Conservation (phyloP, 1,284 basidiomycete species). For the Trichosporon inkin region DNA sequence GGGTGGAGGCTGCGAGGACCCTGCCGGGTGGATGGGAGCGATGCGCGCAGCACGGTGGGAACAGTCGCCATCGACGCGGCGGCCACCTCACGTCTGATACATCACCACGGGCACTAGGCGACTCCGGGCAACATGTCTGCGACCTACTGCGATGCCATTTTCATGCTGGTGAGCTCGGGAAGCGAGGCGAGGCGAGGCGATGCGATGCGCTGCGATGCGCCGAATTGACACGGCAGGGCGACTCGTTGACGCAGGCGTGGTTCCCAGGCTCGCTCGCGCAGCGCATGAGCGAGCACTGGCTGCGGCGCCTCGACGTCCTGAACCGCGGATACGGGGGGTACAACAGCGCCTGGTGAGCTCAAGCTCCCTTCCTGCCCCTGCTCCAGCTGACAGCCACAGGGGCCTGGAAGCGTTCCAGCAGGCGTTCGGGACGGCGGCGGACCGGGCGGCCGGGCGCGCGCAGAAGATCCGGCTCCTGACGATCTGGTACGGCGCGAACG, state of each 20-base stretch:
- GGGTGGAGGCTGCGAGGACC: conserved; percentile 1
- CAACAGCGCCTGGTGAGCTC: conserved; percentile 64
- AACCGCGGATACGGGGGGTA: conserved; percentile 71
- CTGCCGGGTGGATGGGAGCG: not conserved
- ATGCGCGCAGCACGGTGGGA: not conserved
- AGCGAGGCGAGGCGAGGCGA: no score
- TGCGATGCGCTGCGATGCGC: no score
- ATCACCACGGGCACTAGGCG: not conserved
- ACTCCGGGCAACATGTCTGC: conserved; percentile 30
- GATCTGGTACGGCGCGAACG: conserved; percentile 86
- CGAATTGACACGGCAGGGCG: conserved; percentile 34
- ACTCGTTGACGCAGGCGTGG: conserved; percentile 47
- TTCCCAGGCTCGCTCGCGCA: conserved; percentile 37
- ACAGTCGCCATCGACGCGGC: not conserved
- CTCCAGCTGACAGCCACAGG: conserved; percentile 43
- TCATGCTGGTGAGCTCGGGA: conserved; percentile 42
- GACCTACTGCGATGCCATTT: conserved; percentile 36
- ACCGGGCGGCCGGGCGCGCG: conserved; percentile 55
- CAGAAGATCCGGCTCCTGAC: conserved; percentile 62
- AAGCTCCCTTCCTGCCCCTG: not conserved
- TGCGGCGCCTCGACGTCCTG: conserved; percentile 71
- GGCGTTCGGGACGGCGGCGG: conserved; percentile 59
- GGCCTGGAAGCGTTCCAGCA: conserved; percentile 70
- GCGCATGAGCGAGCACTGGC: conserved; percentile 58
- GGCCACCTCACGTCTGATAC: not conserved